These are phyloP conservation scores for Quaeritorhiza haematococci DNA, from an alignment of 371 early-diverging fungal genomes.

Conservation along the genomic window DNA sequence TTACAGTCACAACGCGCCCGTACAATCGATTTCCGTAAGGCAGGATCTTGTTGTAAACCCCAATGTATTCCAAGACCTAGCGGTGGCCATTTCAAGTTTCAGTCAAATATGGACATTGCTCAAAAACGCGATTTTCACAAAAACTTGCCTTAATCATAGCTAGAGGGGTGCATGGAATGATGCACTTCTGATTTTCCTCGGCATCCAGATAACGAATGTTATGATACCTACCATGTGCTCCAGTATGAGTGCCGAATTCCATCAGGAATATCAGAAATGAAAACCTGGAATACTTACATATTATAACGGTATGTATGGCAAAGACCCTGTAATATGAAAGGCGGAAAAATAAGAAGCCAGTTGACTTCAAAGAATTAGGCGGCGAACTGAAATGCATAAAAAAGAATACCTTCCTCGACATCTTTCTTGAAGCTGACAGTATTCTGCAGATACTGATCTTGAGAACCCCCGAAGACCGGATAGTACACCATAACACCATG, in stretches of 20 bases:
- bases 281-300: too few relatives aligned
- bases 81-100: too few relatives aligned
- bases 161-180: slow-evolving; percentile 93
- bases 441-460: slow-evolving; percentile 90
- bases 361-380: too few relatives aligned
- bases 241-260: too few relatives aligned
- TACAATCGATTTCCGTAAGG: slow-evolving; percentile 91
- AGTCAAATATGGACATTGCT: not conserved
- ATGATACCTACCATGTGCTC: slow-evolving; percentile 93
- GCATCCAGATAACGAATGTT: slow-evolving; percentile 88
- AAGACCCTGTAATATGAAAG: slow-evolving; percentile 50
- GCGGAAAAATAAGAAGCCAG: not conserved
- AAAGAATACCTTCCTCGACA: slow-evolving; percentile 85
- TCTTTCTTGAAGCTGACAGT: slow-evolving; percentile 84
- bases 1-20: slow-evolving; percentile 85
- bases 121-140: not conserved
- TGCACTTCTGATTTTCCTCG: slow-evolving; percentile 78
- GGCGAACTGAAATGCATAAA: too few relatives aligned
- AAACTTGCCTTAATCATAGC: slow-evolving; percentile 79
- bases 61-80: slow-evolving; percentile 84
- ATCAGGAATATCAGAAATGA: too few relatives aligned
- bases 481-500: slow-evolving; percentile 86
- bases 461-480: slow-evolving; percentile 88
- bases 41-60: slow-evolving; percentile 85
- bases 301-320: slow-evolving; percentile 86